Evolutionary conservation across 2,329 filamentous ascomycete species (phyloP), one percentile per base, ranked within the genome.

Genomic region (Fusarium sarcochroum): DNA sequence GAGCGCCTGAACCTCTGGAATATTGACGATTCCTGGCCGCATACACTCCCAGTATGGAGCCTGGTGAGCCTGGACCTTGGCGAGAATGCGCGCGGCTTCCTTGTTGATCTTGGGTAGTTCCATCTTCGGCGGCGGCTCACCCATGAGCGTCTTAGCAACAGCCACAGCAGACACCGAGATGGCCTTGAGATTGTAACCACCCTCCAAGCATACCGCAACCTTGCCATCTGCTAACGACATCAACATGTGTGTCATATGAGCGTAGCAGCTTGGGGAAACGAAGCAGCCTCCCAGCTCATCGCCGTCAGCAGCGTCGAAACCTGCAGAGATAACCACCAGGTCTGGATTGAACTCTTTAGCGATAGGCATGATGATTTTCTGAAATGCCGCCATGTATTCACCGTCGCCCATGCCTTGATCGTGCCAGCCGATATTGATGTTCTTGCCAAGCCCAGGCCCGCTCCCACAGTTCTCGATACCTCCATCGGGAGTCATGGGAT

Each of bases 221-320:
- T 94, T 97, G 27, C 96, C 96, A 44, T 90, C 86, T 1, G 96
- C 95, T 20, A 99, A 85, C 3, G 93, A 94, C 94, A 98, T 98
- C 47, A 99, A 87, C 95, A 98, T 98, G 76, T 98, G 94, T 17
- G 96, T 98, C 96, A 99, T 98, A 76, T 99, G 95, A 15, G 94
- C 93, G 77, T 98, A 99, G 76, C 96, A 97, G 6, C 90, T 82
- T 0, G 96, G 96, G 1, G 94, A 91, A 7, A 99, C 96, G 75
- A 93, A 95, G 77, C 96, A 99, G 32, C 92, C 93, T 50, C 96
- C 96, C 3, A 99, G 86, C 75, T 96, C 91, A 78, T 99, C 96
- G 14, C 96, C 96, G 68, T 92, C 93, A 1, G 96, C 96, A 17
- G 96, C 96, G 78, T 99, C 96, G 73, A 99, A 99, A 1, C 96